Conservation (phyloP, 1,284 basidiomycete species). For the Cryptococcus hybrid region DNA sequence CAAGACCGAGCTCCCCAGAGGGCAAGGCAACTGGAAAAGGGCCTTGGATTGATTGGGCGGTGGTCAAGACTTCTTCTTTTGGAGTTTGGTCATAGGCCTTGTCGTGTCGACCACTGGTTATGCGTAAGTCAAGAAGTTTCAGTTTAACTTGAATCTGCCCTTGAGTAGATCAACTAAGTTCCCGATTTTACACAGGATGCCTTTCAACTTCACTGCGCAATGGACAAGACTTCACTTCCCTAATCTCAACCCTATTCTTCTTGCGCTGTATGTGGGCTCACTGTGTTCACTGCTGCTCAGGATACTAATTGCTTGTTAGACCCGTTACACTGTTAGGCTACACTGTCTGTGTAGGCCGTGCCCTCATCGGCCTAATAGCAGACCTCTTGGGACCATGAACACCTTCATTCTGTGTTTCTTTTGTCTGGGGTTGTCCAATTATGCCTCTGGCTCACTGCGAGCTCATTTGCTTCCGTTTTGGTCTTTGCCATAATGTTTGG, state of each 20-base stretch:
- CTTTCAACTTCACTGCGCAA: conserved; percentile 23
- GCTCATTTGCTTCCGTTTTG: conserved; percentile 16
- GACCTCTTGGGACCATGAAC: conserved; percentile 25
- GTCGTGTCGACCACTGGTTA: conserved; percentile 28
- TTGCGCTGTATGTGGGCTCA: conserved; percentile 18
- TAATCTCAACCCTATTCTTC: conserved; percentile 6
- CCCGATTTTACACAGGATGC: conserved; percentile 11
- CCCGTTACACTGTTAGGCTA: conserved; percentile 20
- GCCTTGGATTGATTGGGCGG: conserved; percentile 26
- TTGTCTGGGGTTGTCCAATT: conserved; percentile 23
- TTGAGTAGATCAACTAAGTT: too few species aligned
- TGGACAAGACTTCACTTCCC: conserved; percentile 24
- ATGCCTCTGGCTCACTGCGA: conserved; percentile 29
- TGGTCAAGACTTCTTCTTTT: conserved; percentile 17
- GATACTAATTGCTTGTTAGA: conserved; percentile 3
- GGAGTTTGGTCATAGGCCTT: conserved; percentile 27
- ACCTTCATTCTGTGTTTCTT: conserved; percentile 25
- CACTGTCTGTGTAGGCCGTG: conserved; percentile 24
- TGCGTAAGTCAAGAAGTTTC: conserved; percentile 13
- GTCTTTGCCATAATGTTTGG: conserved; percentile 27
- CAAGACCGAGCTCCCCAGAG: conserved; percentile 34
- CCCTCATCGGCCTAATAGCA: conserved; percentile 23
- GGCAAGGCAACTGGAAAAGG: conserved; percentile 18
- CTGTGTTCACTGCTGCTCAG: neutral
- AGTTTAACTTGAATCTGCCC: too few species aligned